These are phyloP conservation scores for Xylaria digitata DNA, from an alignment of 2,329 filamentous ascomycete genomes.

Conservation along the genomic window DNA sequence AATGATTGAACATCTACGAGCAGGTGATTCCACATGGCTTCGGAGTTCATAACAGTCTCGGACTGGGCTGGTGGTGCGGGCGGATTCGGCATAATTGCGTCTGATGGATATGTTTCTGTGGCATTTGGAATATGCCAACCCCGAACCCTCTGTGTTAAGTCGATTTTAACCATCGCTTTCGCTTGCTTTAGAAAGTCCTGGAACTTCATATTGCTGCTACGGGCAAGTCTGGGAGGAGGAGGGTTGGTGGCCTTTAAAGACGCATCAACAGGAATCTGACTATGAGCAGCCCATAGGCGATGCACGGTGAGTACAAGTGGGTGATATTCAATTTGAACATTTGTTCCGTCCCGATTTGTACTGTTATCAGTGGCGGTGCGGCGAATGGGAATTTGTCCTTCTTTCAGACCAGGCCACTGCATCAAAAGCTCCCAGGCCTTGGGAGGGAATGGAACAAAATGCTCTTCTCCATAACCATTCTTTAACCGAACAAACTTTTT, in stretches of 20 bases:
- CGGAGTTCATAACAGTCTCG: slow-evolving; percentile 43
- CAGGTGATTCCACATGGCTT: slow-evolving; percentile 56
- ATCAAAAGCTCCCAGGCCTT: slow-evolving; percentile 85
- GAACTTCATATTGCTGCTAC: slow-evolving; percentile 76
- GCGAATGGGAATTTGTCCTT: slow-evolving; percentile 76
- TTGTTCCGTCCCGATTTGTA: slow-evolving; percentile 64
- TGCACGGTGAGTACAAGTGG: slow-evolving; percentile 88
- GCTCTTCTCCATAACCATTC: slow-evolving; percentile 73
- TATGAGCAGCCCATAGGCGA: slow-evolving; percentile 75
- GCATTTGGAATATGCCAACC: slow-evolving; percentile 74
- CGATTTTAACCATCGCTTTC: slow-evolving; percentile 76
- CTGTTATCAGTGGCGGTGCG: slow-evolving; percentile 83
- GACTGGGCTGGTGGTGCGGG: slow-evolving; percentile 43
- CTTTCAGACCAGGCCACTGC: slow-evolving; percentile 82
- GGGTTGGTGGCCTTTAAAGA: slow-evolving; percentile 70
- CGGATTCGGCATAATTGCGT: slow-evolving; percentile 53
- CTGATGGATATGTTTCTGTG: slow-evolving; percentile 52
- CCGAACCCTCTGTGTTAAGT: slow-evolving; percentile 77
- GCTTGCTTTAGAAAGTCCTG: slow-evolving; percentile 80
- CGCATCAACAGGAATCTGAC: slow-evolving; percentile 67
- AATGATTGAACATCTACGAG: slow-evolving; percentile 73
- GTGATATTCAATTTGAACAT: slow-evolving; percentile 84
- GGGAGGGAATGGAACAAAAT: slow-evolving; percentile 81
- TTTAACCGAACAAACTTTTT: slow-evolving; percentile 78
- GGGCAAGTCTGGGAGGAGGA: slow-evolving; percentile 73